Percentiles rank a stretch among this genome's conserved stretches.
These are phyloP conservation scores for Metschnikowia reukaufii DNA, from an alignment of 805 yeast species.

Conservation along the genomic window DNA sequence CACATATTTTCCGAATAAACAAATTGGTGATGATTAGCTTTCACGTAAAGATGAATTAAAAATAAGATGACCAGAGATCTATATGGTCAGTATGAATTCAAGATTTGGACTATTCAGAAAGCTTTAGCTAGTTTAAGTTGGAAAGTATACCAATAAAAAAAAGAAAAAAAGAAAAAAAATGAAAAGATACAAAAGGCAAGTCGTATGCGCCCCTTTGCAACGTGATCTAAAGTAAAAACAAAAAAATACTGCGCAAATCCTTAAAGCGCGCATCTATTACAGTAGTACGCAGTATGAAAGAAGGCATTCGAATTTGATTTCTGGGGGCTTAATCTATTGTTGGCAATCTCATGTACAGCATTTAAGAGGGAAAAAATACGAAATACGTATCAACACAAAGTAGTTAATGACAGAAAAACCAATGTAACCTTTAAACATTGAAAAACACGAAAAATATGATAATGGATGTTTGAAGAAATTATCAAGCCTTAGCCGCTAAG, in stretches of 20 bases:
- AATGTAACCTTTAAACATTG: too few relatives aligned
- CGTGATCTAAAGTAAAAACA: background rate
- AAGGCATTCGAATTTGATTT: background rate
- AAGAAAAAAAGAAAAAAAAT: too few relatives aligned
- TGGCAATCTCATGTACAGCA: too few relatives aligned
- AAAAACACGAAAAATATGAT: too few relatives aligned
- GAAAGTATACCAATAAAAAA: too few relatives aligned
- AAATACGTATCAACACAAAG: background rate
- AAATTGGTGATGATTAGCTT: background rate
- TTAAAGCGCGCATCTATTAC: conserved; percentile 2
- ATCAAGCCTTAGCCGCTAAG: conserved; percentile 5
- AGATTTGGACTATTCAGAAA: background rate
- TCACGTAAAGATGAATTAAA: too few relatives aligned
- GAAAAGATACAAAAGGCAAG: too few relatives aligned
- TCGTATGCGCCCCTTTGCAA: background rate
- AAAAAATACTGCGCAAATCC: conserved; percentile 6
- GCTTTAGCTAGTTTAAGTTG: background rate
- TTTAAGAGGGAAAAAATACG: background rate
- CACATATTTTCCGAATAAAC: background rate
- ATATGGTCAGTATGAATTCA: too few relatives aligned
- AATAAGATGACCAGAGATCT: too few relatives aligned
- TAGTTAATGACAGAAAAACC: too few relatives aligned
- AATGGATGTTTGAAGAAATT: too few relatives aligned
- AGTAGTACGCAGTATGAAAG: background rate
- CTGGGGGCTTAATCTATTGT: background rate